Base-by-base conservation (phyloP, 2,329 filamentous ascomycete genomes). In the Trichoderma aggressivum region DNA sequence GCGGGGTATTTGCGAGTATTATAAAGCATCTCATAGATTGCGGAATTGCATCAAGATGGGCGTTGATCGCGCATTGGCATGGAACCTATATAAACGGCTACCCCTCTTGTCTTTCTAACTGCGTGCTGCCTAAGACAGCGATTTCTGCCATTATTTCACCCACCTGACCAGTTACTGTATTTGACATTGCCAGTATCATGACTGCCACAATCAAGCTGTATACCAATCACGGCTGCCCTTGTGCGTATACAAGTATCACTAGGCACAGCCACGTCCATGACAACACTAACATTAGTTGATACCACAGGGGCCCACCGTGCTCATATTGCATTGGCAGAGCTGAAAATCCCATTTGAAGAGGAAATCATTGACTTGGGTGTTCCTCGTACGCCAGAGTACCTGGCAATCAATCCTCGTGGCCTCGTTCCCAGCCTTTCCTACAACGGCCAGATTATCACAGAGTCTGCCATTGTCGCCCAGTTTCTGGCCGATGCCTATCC, bases 351-450 rank as follows among this genome's bases (percentile, higher is more conserved):
- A 0, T 92, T 88, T 76, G 89, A 92, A 71, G 90, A 93, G 74
- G 89, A 92, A 72, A 88, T 89, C 71, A 92, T 97, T 75, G 91
- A 95, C 78, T 85, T 96, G 60, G 80, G 82, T 75, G 86, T 81
- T 11, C 92, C 93, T 0, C 89, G 93, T 11, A 89, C 91, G 32
- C 84, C 87, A 47, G 92, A 90, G 84, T 96, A 95, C 78, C 86
- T 96, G 10, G 84, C 90, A 65, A 82, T 96, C 78, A 94, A 95
- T 82, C 92, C 92, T 74, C 89, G 92, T 70, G 93, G 93, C 16
- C 87, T 94, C 3, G 92, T 96, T 5, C 93, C 93, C 0, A 83
- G 89, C 0, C 82, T 96, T 70, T 86, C 87, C 28, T 91, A 91
- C 83, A 85, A 89, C 73, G 86, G 84, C 72, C 85, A 91, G 73